These are phyloP conservation scores for Aspergillus nomiae DNA, from an alignment of 2,329 filamentous ascomycete species.

Conservation along the genomic window DNA sequence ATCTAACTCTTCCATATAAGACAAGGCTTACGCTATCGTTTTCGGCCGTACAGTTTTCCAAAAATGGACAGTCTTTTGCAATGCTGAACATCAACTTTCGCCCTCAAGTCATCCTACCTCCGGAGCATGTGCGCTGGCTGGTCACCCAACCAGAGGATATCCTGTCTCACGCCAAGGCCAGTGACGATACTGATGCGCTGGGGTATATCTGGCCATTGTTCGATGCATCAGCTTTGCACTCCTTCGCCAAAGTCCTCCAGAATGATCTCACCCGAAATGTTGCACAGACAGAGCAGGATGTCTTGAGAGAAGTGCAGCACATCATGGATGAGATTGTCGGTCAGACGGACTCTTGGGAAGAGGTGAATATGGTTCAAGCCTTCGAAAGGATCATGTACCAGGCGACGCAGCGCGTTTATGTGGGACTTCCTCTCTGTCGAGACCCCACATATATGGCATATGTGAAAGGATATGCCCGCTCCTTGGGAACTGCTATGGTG, in stretches of 20 bases:
- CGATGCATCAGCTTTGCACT: not conserved
- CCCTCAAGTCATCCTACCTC: not conserved
- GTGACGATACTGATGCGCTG: not conserved
- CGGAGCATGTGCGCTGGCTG: not conserved
- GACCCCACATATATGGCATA: not conserved
- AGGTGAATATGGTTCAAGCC: not conserved
- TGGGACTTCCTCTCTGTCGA: not conserved
- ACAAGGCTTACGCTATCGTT: not conserved
- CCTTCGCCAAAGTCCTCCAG: not conserved
- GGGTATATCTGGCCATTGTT: not conserved
- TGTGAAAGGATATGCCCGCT: not conserved
- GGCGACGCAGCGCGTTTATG: not conserved
- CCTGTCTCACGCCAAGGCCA: not conserved
- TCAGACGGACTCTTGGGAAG: not conserved
- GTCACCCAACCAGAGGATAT: not conserved
- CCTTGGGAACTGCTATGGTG: not conserved
- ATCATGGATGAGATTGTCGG: not conserved
- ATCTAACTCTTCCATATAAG: not conserved
- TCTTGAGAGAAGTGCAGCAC: not conserved
- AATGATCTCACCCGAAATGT: not conserved
- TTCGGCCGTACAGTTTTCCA: not conserved
- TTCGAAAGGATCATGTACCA: not conserved
- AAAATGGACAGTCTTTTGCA: not conserved
- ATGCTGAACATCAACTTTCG: not conserved
- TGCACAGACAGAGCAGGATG: not conserved